phyloP scores from a whole-genome alignment of 352 stramenopile species.

The Pythium insidiosum region DNA sequence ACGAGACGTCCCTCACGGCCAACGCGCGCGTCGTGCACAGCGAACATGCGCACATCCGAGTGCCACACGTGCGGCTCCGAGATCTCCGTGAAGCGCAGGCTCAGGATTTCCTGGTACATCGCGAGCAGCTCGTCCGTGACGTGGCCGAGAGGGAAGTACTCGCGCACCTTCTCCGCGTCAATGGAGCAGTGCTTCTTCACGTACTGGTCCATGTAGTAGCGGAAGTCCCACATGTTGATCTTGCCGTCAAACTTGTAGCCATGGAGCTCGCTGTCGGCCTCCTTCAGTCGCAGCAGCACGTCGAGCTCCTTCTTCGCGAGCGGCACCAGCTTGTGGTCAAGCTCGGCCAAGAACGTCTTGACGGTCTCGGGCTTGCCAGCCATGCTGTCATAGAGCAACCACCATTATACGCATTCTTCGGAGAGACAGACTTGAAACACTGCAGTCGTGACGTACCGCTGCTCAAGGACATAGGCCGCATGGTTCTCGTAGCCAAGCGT shows the following conservation, averaged over 20 bases:
- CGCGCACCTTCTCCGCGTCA: constrained; percentile 76
- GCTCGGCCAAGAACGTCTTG: constrained; percentile 59
- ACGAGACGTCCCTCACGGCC: constrained; percentile 47
- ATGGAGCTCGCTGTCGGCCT: constrained; percentile 44
- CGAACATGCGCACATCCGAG: constrained; percentile 84
- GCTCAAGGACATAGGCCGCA: constrained; percentile 75
- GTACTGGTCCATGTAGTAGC: constrained; percentile 86
- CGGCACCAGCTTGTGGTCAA: constrained; percentile 72
- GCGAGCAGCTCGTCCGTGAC: constrained; percentile 75
- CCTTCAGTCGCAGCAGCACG: constrained; percentile 62
- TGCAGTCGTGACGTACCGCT: constrained; percentile 65
- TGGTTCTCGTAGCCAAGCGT: constrained; percentile 80
- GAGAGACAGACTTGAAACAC: too few species aligned
- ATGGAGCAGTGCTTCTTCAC: constrained; percentile 86
- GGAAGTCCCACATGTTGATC: constrained; percentile 88
- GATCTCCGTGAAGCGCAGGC: constrained; percentile 81
- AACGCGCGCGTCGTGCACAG: constrained; percentile 62
- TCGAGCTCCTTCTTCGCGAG: constrained; percentile 72
- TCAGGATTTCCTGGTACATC: constrained; percentile 87
- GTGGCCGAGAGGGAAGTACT: constrained; percentile 86
- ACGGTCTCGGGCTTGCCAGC: constrained; percentile 49
- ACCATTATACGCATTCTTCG: constrained; percentile 1
- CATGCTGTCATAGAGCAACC: constrained; percentile 32
- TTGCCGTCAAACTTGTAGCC: constrained; percentile 69
- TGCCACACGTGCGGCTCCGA: constrained; percentile 78